Evolutionary conservation across 352 stramenopile species (phyloP), one percentile per base, ranked within the genome.

Genomic region (Pythium aquatile): DNA sequence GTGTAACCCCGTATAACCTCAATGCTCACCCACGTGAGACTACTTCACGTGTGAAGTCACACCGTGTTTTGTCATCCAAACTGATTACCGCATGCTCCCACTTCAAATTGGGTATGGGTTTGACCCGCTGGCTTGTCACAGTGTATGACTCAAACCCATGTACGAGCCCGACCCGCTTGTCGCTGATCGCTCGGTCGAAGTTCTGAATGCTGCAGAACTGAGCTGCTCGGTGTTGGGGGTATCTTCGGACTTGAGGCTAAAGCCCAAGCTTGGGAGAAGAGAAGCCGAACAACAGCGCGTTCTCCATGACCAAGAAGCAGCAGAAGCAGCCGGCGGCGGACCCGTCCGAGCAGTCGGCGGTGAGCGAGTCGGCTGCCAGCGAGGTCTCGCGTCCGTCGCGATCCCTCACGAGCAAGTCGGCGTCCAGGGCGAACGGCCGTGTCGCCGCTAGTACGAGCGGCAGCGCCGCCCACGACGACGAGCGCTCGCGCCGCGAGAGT

Each of bases 101-200:
- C 58, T 71, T 71, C 65, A 66, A 66, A 66, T 66, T 71, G 58
- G 65, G 58, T 63, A 52, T 39, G 58, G 58, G 65, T 62, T 37
- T 52, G 16, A 51, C 44, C 44, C 44, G 44, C 6, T 30, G 2
- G 7, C 2, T 29, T 0, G 7, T n/a, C n/a, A n/a, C n/a, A n/a
- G n/a, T n/a, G 63, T 69, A 42, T 54, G 63, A 69, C 63, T 64
- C 63, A 61, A 66, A 61, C 52, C 65, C 56, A 28, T 14, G 2
- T 9, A 32, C 5, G 10, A 42, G 28, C 28, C 58, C 53, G 61
- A 66, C 65, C 65, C 65, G 63, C 57, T 11, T 70, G 63, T 70
- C 63, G 63, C 63, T 40, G 55, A 37, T 61, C 35, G 57, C 55
- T 52, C 30, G 53, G 20, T 51, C 55, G 26, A 51, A 52, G 35